These are phyloP conservation scores for Mediolabrus comicus DNA, from an alignment of 108 stramenopile genomes.

Conservation along the genomic window DNA sequence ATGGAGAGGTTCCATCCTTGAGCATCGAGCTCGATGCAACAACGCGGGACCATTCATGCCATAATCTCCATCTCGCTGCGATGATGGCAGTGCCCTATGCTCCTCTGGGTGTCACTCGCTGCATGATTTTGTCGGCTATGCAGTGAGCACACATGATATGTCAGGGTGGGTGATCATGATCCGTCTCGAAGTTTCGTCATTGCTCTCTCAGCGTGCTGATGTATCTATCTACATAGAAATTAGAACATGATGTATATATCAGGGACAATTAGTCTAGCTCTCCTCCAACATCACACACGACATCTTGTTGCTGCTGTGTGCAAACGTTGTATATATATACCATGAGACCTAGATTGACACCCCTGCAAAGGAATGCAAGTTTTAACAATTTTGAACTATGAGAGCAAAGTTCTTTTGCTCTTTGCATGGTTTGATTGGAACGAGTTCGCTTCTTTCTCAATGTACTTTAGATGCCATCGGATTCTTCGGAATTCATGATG, in stretches of 20 bases:
- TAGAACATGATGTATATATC: not conserved
- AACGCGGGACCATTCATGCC: too few species aligned
- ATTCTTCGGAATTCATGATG: not conserved
- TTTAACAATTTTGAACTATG: not conserved
- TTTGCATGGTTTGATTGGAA: not conserved
- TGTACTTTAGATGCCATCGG: not conserved
- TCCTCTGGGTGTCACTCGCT: too few species aligned
- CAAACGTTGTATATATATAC: not conserved
- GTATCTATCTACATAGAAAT: not conserved
- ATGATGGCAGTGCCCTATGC: too few species aligned
- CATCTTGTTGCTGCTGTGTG: not conserved
- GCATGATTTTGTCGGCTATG: too few species aligned
- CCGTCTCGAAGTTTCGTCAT: too few species aligned
- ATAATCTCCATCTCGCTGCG: too few species aligned
- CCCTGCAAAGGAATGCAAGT: constrained; percentile 1
- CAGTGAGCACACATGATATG: too few species aligned
- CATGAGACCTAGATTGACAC: not conserved
- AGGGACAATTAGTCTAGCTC: not conserved
- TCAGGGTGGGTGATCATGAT: too few species aligned
- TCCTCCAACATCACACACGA: not conserved
- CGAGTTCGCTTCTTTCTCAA: not conserved
- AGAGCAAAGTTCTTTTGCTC: not conserved
- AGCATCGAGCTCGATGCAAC: too few species aligned
- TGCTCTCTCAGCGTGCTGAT: too few species aligned
- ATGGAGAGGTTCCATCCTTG: too few species aligned